Evolutionary conservation across 192 early-diverging fungal species (phyloP), one percentile per base, ranked within the genome.

Genomic region (Paraglomus brasilianum): DNA sequence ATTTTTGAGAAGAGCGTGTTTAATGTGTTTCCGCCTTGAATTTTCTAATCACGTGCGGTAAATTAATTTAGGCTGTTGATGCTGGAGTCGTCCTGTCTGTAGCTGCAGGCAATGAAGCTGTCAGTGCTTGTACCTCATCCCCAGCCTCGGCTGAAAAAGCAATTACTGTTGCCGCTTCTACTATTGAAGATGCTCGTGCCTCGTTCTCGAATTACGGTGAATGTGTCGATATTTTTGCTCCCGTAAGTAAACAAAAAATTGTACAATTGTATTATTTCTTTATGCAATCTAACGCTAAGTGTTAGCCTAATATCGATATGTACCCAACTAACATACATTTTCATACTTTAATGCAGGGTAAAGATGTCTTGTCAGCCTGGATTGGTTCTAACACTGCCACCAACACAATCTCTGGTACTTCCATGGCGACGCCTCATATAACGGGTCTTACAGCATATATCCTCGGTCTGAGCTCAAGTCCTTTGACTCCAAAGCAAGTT

Each of bases 341-440:
- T n/a, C n/a, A n/a, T n/a, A n/a, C 5, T n/a, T n/a, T n/a, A 47
- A 47, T 47, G 8, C 73, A 56, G 70, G 86, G 86, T 69, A 82
- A 81, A 15, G 66, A 77, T 52, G 81, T 89, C 49, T 83, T 4
- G 72, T 85, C 68, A 77, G 85, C 41, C 62, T 80, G 17, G 77
- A 73, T 49, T 72, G 85, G 84, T 63, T 84, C 84, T 80, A 83
- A 85, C 70, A 82, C 80, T 72, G 83, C 84, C 60, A 92, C 88
- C 76, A 94, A 95, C 86, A 87, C 85, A 57, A 92, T 95, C 78
- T 93, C 92, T 43, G 95, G 95, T 49, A 95, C 93, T 7, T 93
- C 91, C 58, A 95, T 94, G 91, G 91, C 95, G 69, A 83, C 86
- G 60, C 94, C 95, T 30, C 91, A 95, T 66, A 88, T 91, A 57